Conservation (phyloP, 306 rosid genomes). For the Cucurbita argyrosperma region DNA sequence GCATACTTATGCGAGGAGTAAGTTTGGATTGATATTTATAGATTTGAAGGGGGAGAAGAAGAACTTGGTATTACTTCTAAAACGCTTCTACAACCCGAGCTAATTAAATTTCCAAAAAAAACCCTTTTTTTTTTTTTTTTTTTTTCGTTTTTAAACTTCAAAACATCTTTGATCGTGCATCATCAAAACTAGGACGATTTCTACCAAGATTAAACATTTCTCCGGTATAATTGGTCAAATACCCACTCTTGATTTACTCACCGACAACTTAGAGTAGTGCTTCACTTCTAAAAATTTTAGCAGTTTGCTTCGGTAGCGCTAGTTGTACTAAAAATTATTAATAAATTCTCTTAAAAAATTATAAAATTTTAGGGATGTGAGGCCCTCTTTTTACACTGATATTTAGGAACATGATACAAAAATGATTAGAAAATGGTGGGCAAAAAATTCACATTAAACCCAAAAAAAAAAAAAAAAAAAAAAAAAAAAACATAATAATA, state of each 20-base stretch:
- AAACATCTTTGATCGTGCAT: neutral
- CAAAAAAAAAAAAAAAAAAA: neutral
- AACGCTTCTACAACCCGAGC: no score
- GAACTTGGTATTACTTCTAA: no score
- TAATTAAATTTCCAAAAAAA: no score
- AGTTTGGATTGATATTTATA: no score
- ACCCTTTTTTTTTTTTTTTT: neutral
- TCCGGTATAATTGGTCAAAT: neutral
- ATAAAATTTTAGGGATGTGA: neutral
- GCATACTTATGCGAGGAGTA: no score
- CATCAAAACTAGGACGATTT: no score
- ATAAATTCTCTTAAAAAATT: no score
- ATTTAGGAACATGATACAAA: neutral
- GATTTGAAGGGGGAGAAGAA: no score
- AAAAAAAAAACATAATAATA: neutral
- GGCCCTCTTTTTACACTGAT: neutral
- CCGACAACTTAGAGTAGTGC: neutral
- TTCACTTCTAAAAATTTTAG: no score
- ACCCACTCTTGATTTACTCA: neutral
- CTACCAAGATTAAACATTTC: neutral
- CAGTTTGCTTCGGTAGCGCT: no score
- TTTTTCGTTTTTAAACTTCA: neutral
- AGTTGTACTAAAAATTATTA: no score
- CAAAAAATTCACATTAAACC: neutral
- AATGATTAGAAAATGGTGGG: conserved; percentile 1